Conservation (phyloP, 495 filamentous ascomycete species). For the Aspergillus taichungensis region DNA sequence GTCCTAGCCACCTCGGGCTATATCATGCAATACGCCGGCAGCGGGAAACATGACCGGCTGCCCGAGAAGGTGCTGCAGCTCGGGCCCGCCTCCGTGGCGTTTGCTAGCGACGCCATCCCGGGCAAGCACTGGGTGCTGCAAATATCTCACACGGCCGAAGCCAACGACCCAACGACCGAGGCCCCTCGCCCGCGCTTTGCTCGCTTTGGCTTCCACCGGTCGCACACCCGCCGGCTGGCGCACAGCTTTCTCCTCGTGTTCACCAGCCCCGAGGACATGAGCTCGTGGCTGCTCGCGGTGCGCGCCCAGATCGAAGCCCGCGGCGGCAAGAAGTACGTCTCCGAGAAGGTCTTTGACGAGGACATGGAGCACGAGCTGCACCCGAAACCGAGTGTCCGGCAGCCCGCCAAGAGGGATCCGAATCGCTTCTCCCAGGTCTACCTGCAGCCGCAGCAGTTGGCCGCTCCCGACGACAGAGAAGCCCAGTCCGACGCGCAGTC, state of each 20-base stretch:
- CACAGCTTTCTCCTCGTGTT: conserved; percentile 73
- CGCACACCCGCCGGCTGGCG: conserved; percentile 51
- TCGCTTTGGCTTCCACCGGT: conserved; percentile 57
- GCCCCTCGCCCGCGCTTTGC: conserved; percentile 56
- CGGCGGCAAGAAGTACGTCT: conserved; percentile 57
- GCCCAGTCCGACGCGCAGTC: conserved; percentile 21
- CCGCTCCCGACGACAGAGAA: conserved; percentile 19
- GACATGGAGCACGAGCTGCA: conserved; percentile 34
- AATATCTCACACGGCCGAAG: conserved; percentile 65
- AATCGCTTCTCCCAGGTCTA: conserved; percentile 54
- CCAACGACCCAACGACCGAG: conserved; percentile 44
- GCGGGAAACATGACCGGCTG: conserved; percentile 68
- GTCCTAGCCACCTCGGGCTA: conserved; percentile 74
- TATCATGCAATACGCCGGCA: conserved; percentile 77
- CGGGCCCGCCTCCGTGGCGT: conserved; percentile 79
- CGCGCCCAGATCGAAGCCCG: conserved; percentile 59
- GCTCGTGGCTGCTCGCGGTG: conserved; percentile 61
- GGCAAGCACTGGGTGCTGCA: conserved; percentile 91
- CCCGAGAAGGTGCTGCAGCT: conserved; percentile 84
- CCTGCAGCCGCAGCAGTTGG: conserved; percentile 41
- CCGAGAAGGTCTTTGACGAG: conserved; percentile 37
- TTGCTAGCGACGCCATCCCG: conserved; percentile 86
- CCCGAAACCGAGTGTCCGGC: conserved; percentile 24
- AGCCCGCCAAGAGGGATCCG: conserved; percentile 41
- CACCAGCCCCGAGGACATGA: conserved; percentile 75